These are phyloP conservation scores for Coniella vitis DNA, from an alignment of 2,329 filamentous ascomycete species.

Conservation along the genomic window DNA sequence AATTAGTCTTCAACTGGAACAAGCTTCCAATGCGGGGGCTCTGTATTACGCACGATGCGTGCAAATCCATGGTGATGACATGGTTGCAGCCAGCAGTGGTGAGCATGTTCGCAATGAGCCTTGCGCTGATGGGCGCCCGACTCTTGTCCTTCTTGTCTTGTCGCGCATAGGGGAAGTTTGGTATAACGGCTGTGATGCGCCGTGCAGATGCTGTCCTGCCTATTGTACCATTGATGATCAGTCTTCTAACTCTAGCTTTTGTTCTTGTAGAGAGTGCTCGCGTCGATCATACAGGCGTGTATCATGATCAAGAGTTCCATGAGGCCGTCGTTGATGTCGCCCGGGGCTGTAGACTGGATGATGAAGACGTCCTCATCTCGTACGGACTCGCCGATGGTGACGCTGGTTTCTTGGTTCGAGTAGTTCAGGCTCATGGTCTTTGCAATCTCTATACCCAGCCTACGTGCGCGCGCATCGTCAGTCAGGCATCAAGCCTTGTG, in stretches of 20 bases:
- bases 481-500: neutral
- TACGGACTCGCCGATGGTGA: conserved; percentile 93
- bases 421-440: conserved; percentile 78
- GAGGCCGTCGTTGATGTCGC: conserved; percentile 94
- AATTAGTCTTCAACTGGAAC: conserved; percentile 36
- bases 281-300: conserved; percentile 63
- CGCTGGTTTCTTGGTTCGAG: conserved; percentile 80
- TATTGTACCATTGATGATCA: conserved; percentile 2
- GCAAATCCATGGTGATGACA: conserved; percentile 94
- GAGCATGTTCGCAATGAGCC: conserved; percentile 95
- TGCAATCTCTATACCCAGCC: conserved; percentile 69
- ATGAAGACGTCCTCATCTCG: conserved; percentile 98
- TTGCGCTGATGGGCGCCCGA: conserved; percentile 91
- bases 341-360: conserved; percentile 86
- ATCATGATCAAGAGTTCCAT: conserved; percentile 99
- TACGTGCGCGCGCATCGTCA: conserved; percentile 26
- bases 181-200: conserved; percentile 89
- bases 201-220: conserved; percentile 63
- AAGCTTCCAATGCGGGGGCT: neutral
- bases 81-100: conserved; percentile 74
- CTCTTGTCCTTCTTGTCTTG: conserved; percentile 67
- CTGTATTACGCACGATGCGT: conserved; percentile 63
- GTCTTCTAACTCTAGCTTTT: neutral
- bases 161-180: conserved; percentile 92
- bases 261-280: neutral